phyloP scores from a whole-genome alignment of 257 asterid species.

The Solanum infundibuliforme region DNA sequence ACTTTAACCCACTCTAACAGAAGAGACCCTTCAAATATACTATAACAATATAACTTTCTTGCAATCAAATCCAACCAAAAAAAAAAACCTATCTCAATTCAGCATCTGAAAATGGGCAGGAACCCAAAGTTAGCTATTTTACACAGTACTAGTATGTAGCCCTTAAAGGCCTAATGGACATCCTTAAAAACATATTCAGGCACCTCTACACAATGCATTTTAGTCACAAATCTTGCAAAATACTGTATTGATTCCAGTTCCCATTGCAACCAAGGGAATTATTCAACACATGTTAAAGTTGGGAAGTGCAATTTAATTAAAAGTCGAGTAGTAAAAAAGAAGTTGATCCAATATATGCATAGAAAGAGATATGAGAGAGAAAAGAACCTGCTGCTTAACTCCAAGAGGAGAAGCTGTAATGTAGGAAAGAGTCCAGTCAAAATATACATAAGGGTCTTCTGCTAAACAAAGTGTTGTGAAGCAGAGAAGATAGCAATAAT shows the following conservation, averaged over 20 bases:
- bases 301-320: not conserved
- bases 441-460: slow-evolving; percentile 60
- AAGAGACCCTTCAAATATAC: not conserved
- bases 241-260: not conserved
- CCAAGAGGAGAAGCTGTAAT: slow-evolving; percentile 84
- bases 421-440: slow-evolving; percentile 83
- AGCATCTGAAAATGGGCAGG: not conserved
- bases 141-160: not conserved
- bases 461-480: slow-evolving; percentile 32
- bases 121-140: not conserved
- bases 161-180: not conserved
- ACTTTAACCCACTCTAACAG: no score
- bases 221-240: not conserved
- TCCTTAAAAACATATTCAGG: not conserved
- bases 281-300: not conserved
- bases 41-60: not conserved
- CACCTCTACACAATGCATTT: not conserved
- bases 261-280: not conserved
- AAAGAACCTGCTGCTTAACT: slow-evolving; percentile 58
- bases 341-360: not conserved
- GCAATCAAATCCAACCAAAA: not conserved
- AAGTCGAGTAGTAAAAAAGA: not conserved
- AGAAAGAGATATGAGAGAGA: not conserved
- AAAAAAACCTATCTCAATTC: not conserved
- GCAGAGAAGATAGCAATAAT: slow-evolving; percentile 16